Conservation (phyloP, 768 basidiomycete species). For the Pilatotrama ljubarskyi region DNA sequence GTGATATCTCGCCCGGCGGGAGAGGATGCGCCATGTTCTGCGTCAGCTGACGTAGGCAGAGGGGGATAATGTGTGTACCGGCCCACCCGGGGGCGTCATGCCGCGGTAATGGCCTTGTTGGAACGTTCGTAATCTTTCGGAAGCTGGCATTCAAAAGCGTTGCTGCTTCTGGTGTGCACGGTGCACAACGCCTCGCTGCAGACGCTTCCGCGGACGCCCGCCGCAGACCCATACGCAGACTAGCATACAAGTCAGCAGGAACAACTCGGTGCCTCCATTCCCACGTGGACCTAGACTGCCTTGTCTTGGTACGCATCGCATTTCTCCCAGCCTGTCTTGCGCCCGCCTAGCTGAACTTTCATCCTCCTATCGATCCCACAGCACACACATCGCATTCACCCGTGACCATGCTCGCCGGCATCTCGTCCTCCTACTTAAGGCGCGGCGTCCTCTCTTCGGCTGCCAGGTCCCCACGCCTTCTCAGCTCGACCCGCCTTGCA, state of each 20-base stretch:
- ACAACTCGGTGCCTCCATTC: slow-evolving; percentile 19
- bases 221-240: slow-evolving; percentile 3
- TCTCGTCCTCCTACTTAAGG: slow-evolving; percentile 19
- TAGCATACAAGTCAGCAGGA: slow-evolving; percentile 22
- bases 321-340: slow-evolving; percentile 7
- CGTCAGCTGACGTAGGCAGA: slow-evolving; percentile 10
- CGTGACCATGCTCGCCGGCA: slow-evolving; percentile 23
- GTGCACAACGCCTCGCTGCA: neutral
- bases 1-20: slow-evolving; percentile 2
- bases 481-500: slow-evolving; percentile 17
- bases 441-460: slow-evolving; percentile 14
- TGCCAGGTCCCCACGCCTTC: slow-evolving; percentile 22
- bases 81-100: slow-evolving; percentile 5
- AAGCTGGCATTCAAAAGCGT: slow-evolving; percentile 12
- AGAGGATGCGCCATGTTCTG: neutral
- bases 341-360: slow-evolving; percentile 14
- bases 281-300: slow-evolving; percentile 13
- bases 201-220: slow-evolving; percentile 11
- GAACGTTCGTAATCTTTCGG: slow-evolving; percentile 14
- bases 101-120: slow-evolving; percentile 1
- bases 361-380: slow-evolving; percentile 17
- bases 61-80: slow-evolving; percentile 4
- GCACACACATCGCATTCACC: slow-evolving; percentile 12
- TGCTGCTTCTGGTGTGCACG: neutral
- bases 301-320: neutral